Evolutionary conservation across 108 stramenopile genomes (phyloP).

Genomic region (Parietichytrium sp.): DNA sequence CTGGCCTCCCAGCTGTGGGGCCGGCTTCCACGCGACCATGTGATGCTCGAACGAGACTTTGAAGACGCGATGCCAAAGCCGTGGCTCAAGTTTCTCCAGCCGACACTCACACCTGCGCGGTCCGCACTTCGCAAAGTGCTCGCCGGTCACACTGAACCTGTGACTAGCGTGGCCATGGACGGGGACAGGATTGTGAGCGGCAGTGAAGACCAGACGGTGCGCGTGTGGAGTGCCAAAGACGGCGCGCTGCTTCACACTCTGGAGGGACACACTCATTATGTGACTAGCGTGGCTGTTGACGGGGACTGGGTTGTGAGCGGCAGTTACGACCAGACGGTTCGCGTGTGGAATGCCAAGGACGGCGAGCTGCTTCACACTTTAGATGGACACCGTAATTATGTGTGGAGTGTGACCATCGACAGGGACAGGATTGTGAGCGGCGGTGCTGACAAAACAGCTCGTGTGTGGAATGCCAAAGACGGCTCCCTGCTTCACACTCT

Average conservation of each 20-base stretch:
- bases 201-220: neutral
- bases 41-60: too few relatives aligned
- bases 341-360: neutral
- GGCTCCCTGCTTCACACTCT: neutral
- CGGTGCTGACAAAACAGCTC: neutral
- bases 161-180: neutral
- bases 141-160: neutral
- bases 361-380: neutral
- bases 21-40: too few relatives aligned
- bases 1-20: too few relatives aligned
- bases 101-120: too few relatives aligned
- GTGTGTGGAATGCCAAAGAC: neutral
- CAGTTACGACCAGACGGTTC: neutral
- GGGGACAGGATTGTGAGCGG: neutral
- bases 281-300: neutral
- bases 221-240: neutral
- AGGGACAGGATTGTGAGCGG: neutral
- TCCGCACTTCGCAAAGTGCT: too few relatives aligned
- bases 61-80: too few relatives aligned
- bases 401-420: neutral
- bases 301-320: neutral
- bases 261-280: neutral
- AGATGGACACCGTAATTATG: neutral
- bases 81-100: too few relatives aligned
- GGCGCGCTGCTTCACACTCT: neutral